Conservation (phyloP, 2,329 filamentous ascomycete genomes). For the Pseudogymnoascus sp. region DNA sequence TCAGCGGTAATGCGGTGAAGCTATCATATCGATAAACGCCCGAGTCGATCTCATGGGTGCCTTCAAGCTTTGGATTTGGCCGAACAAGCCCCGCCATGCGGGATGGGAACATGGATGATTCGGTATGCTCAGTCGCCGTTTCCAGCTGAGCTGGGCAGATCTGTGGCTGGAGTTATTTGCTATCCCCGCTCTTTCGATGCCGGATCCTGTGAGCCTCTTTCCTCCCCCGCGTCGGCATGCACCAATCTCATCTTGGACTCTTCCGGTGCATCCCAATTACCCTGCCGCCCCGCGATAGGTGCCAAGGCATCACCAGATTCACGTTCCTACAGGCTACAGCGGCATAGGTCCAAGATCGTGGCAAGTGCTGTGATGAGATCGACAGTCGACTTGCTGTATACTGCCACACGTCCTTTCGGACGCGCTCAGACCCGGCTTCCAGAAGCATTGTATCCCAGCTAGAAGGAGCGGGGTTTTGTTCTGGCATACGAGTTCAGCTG, state of each 20-base stretch:
- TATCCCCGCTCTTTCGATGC: not conserved
- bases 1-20: not conserved
- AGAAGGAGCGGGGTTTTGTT: not conserved
- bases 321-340: not conserved
- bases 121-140: not conserved
- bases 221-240: not conserved
- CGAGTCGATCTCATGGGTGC: not conserved
- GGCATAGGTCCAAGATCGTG: not conserved
- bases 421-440: not conserved
- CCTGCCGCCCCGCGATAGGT: not conserved
- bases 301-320: not conserved
- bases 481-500: not conserved
- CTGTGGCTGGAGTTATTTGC: not conserved
- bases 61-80: constrained; percentile 3
- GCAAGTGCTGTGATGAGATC: not conserved
- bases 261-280: constrained; percentile 5
- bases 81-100: not conserved
- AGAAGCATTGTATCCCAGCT: not conserved
- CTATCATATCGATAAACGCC: not conserved
- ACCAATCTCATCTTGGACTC: not conserved
- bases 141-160: not conserved
- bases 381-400: not conserved
- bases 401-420: not conserved
- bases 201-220: not conserved
- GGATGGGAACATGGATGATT: not conserved